A percentile compares a stretch with the other conserved stretches of the same genome.
phyloP scores from a whole-genome alignment of 2,329 filamentous ascomycete genomes.

The Fonsecaea nubica region DNA sequence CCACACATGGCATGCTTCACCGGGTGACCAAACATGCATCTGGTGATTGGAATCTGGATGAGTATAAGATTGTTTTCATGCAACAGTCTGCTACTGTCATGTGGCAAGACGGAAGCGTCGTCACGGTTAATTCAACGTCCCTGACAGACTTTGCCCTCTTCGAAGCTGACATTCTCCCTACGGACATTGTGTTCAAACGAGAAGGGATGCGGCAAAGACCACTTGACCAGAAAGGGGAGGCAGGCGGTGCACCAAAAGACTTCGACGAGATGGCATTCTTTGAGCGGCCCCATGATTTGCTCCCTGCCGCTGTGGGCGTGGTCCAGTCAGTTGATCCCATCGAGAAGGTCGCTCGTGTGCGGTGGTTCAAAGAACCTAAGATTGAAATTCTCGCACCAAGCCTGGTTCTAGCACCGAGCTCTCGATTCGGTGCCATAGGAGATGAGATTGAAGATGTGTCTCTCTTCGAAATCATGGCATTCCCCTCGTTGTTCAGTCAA shows the following conservation, averaged over 20 bases:
- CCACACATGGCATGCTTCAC: constrained; percentile 51
- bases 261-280: constrained; percentile 42
- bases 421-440: constrained; percentile 51
- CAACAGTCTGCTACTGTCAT: constrained; percentile 60
- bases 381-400: constrained; percentile 47
- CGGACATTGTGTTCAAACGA: constrained; percentile 60
- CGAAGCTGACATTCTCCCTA: constrained; percentile 65
- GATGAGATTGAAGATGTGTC: constrained; percentile 59
- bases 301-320: constrained; percentile 60
- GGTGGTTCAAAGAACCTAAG: constrained; percentile 58
- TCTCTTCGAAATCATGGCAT: constrained; percentile 63
- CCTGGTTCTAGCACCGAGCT: constrained; percentile 50
- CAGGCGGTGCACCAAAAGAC: constrained; percentile 14
- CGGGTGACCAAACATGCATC: constrained; percentile 56
- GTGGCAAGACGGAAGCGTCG: constrained; percentile 65
- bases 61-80: constrained; percentile 59
- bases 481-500: constrained; percentile 56
- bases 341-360: constrained; percentile 63
- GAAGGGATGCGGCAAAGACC: constrained; percentile 44
- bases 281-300: constrained; percentile 42
- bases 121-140: constrained; percentile 53
- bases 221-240: not conserved
- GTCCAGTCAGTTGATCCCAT: constrained; percentile 62
- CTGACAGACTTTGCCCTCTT: constrained; percentile 44
- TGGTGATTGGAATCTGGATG: constrained; percentile 65